Conservation (phyloP, 2,329 filamentous ascomycete genomes). For the Ascochyta viciae-villosae region DNA sequence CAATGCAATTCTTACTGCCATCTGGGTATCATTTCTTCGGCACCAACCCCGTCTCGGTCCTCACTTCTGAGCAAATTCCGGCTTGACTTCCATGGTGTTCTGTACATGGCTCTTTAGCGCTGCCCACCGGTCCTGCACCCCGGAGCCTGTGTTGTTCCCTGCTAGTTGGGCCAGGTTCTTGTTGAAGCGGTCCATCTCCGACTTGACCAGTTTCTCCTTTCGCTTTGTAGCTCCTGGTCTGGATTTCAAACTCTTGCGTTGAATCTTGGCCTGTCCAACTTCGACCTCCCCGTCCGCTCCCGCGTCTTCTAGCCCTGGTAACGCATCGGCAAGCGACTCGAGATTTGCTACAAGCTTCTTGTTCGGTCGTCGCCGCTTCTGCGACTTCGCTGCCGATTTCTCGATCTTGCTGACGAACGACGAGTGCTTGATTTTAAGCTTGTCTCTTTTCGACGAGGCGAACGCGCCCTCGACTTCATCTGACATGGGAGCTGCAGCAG, state of each 20-base stretch:
- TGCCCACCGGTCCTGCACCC: constrained; percentile 67
- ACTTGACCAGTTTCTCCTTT: constrained; percentile 79
- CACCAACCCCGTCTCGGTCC: background rate
- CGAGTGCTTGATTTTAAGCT: constrained; percentile 81
- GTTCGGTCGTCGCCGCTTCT: constrained; percentile 71
- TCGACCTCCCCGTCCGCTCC: constrained; percentile 40
- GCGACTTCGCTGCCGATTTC: constrained; percentile 63
- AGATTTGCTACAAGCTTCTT: constrained; percentile 82
- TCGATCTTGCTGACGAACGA: constrained; percentile 78
- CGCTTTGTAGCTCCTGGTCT: constrained; percentile 81
- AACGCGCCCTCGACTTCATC: constrained; percentile 60
- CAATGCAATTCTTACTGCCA: background rate
- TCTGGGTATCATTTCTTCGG: constrained; percentile 4
- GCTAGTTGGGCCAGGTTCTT: constrained; percentile 81
- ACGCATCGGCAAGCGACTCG: constrained; percentile 77
- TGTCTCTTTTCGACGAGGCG: constrained; percentile 79
- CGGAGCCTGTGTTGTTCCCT: constrained; percentile 23
- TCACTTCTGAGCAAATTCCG: constrained; percentile 65
- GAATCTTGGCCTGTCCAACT: constrained; percentile 66
- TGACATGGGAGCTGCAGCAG: constrained; percentile 27
- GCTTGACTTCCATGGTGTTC: constrained; percentile 86
- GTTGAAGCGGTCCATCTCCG: constrained; percentile 84
- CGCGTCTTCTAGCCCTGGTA: constrained; percentile 67
- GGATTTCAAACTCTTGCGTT: constrained; percentile 70
- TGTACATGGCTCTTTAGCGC: constrained; percentile 85